Conservation (phyloP, 352 stramenopile genomes). For the Peronospora belbahrii region DNA sequence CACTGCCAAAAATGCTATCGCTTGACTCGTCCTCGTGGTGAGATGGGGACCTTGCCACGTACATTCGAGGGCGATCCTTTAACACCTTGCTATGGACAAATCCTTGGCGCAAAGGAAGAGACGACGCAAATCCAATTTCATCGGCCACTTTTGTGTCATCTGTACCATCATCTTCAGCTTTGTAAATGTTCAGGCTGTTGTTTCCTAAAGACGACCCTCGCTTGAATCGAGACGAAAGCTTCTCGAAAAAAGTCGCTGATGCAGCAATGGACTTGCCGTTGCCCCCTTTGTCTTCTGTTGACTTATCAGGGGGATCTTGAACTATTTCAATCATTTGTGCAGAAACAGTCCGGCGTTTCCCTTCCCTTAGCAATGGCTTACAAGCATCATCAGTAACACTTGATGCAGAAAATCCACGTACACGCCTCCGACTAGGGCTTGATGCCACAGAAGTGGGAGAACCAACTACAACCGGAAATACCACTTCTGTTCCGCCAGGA, state of each 20-base stretch:
- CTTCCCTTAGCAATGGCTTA: slow-evolving; percentile 21
- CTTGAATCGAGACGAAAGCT: slow-evolving; percentile 79
- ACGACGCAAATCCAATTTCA: slow-evolving; percentile 20
- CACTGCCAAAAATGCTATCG: slow-evolving; percentile 82
- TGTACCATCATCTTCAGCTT: slow-evolving; percentile 17
- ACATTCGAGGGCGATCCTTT: slow-evolving; percentile 67
- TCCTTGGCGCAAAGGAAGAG: slow-evolving; percentile 16
- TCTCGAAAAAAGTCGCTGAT: slow-evolving; percentile 79
- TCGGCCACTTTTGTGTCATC: slow-evolving; percentile 8
- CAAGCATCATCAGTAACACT: slow-evolving; percentile 21
- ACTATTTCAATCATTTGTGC: slow-evolving; percentile 25
- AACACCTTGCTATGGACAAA: slow-evolving; percentile 37
- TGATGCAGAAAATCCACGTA: slow-evolving; percentile 27
- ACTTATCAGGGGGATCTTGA: slow-evolving; percentile 19
- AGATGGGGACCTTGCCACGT: slow-evolving; percentile 55
- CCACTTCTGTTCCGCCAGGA: slow-evolving; percentile 3
- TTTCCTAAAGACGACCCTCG: slow-evolving; percentile 46
- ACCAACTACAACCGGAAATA: not conserved
- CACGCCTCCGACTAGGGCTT: slow-evolving; percentile 21
- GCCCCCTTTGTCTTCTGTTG: slow-evolving; percentile 28
- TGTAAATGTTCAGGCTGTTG: slow-evolving; percentile 10
- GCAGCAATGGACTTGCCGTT: slow-evolving; percentile 27
- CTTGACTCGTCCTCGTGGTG: slow-evolving; percentile 77
- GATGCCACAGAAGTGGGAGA: slow-evolving; percentile 11
- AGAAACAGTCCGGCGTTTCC: slow-evolving; percentile 31